Conservation (phyloP, 495 filamentous ascomycete genomes). For the Daldinia childiae region DNA sequence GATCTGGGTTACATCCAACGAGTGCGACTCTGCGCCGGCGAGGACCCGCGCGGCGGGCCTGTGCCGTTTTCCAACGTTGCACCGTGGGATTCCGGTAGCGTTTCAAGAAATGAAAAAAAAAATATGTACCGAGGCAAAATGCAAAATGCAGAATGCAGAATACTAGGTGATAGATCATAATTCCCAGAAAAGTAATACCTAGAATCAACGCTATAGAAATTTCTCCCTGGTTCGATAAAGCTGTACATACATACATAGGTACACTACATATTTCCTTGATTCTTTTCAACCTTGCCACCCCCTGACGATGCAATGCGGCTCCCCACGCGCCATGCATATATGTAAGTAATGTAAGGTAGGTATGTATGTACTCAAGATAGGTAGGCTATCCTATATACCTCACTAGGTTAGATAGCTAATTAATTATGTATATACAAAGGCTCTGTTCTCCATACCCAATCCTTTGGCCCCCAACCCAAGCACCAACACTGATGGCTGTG, state of each 20-base stretch:
- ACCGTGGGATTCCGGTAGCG: conserved; percentile 11
- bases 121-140: neutral
- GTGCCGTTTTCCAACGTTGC: conserved; percentile 8
- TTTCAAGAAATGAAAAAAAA: conserved; percentile 18
- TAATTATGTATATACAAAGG: conserved; percentile 11
- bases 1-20: conserved; percentile 4
- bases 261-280: neutral
- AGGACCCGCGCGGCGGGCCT: conserved; percentile 1
- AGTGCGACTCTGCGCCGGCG: neutral
- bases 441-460: neutral
- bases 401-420: neutral
- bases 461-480: conserved; percentile 12
- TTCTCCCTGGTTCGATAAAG: neutral
- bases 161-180: conserved; percentile 20
- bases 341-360: neutral
- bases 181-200: neutral
- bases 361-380: neutral
- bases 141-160: neutral
- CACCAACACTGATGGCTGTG: neutral
- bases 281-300: neutral
- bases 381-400: neutral
- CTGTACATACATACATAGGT: too few relatives aligned
- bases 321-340: neutral
- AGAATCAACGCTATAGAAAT: neutral
- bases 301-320: neutral